Conservation (phyloP, 2,329 filamentous ascomycete species). For the Beauveria caledonica region DNA sequence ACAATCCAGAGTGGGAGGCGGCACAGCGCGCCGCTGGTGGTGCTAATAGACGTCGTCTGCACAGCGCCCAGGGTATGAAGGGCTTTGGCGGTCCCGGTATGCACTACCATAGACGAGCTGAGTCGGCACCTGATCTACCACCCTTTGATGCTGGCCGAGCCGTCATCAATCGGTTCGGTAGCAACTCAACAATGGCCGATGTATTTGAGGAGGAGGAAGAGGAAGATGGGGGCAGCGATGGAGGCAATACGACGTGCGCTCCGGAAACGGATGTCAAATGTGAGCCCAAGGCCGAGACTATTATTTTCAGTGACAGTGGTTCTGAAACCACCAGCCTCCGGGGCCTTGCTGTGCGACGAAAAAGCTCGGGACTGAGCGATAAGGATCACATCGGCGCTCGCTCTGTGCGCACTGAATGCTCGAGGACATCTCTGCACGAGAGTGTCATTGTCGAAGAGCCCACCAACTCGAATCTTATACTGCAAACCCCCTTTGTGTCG, state of each 20-base stretch:
- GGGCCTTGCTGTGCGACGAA: conserved; percentile 28
- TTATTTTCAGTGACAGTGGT: neutral
- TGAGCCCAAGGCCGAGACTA: neutral
- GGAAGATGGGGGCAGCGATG: conserved; percentile 37
- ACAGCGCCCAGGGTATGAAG: conserved; percentile 66
- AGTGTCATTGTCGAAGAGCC: conserved; percentile 42
- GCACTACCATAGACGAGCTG: conserved; percentile 69
- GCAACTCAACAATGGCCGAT: conserved; percentile 70
- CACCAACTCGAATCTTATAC: conserved; percentile 20
- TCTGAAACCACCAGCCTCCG: conserved; percentile 7
- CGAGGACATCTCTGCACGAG: conserved; percentile 43
- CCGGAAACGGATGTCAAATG: conserved; percentile 36
- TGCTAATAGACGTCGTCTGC: conserved; percentile 57
- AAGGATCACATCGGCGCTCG: conserved; percentile 20
- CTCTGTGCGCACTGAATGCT: conserved; percentile 39
- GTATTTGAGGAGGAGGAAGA: conserved; percentile 80
- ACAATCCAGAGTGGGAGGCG: conserved; percentile 58
- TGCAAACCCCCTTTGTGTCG: neutral
- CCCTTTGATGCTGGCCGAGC: conserved; percentile 58
- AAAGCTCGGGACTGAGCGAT: conserved; percentile 38
- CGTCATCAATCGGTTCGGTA: conserved; percentile 54
- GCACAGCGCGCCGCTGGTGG: conserved; percentile 50
- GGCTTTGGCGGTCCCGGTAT: conserved; percentile 61
- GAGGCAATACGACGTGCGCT: conserved; percentile 24
- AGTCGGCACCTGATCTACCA: conserved; percentile 72